A percentile compares a stretch with the other conserved stretches of the same genome.
Conservation (phyloP, 1,139 yeast species). For the Meyerozyma smithsonii region DNA sequence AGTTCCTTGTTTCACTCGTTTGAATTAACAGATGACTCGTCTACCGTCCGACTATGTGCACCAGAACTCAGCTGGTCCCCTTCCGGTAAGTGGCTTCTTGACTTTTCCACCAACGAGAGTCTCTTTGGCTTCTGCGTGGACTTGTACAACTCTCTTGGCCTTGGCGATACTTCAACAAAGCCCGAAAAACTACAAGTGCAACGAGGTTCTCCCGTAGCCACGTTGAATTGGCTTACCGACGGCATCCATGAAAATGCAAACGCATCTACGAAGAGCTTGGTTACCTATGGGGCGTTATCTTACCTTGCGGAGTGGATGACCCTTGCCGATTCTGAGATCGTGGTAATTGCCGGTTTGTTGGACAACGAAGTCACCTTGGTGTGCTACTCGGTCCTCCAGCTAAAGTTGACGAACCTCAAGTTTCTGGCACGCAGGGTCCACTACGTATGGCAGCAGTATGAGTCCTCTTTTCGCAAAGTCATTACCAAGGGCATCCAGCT, state of each 20-base stretch:
- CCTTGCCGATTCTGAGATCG: not conserved
- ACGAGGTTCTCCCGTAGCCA: not conserved
- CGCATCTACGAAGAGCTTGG: not conserved
- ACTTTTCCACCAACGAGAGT: conserved; percentile 5
- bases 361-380: not conserved
- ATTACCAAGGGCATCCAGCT: not conserved
- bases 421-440: not conserved
- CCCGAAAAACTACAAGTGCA: not conserved
- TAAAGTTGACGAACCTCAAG: not conserved
- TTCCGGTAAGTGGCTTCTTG: conserved; percentile 11
- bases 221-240: not conserved
- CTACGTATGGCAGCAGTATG: not conserved
- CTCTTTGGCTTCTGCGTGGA: conserved; percentile 5
- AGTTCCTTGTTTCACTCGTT: not conserved
- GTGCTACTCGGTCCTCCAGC: not conserved
- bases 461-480: not conserved
- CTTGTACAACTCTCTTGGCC: not conserved
- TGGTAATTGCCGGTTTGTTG: not conserved
- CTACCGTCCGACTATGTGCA: not conserved
- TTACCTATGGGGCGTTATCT: not conserved
- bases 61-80: conserved; percentile 8
- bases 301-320: not conserved
- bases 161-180: not conserved
- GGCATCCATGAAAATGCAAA: not conserved
- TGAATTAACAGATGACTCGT: not conserved